These are phyloP conservation scores for Colletotrichum tropicicola DNA, from an alignment of 2,329 filamentous ascomycete species.

Conservation along the genomic window DNA sequence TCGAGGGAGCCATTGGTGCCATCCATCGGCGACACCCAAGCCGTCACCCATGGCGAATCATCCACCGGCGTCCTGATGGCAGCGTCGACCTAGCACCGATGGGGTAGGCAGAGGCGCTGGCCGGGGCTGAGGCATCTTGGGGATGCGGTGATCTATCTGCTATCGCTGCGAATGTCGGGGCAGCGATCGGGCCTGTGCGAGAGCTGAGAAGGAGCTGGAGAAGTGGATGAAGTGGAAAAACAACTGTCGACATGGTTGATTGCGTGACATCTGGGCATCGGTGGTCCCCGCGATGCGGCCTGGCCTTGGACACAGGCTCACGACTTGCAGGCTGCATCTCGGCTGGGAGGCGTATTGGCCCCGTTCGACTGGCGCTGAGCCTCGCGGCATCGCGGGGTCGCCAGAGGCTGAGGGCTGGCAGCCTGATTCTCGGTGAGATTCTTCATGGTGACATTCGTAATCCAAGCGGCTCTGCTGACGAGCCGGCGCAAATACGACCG, in stretches of 20 bases:
- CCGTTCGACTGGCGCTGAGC: background rate
- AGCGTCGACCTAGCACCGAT: too few relatives aligned
- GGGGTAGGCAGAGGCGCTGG: background rate
- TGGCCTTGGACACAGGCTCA: too few relatives aligned
- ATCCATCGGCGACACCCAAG: background rate
- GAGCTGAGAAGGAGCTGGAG: too few relatives aligned
- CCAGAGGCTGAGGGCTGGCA: background rate
- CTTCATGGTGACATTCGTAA: background rate
- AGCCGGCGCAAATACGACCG: background rate
- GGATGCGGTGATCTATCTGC: background rate
- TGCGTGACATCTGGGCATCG: too few relatives aligned
- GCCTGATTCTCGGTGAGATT: background rate
- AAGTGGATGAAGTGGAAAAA: too few relatives aligned
- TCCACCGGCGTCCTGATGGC: too few relatives aligned
- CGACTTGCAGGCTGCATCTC: too few relatives aligned
- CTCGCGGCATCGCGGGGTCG: constrained; percentile 2
- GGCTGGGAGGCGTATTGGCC: background rate
- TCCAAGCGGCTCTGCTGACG: constrained; percentile 1
- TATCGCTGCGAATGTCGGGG: too few relatives aligned
- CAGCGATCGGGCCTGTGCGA: too few relatives aligned
- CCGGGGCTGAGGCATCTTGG: background rate
- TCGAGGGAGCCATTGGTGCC: background rate
- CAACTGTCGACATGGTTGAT: too few relatives aligned
- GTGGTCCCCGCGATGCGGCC: too few relatives aligned
- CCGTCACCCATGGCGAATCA: too few relatives aligned